These are phyloP conservation scores for Lecanicillium sp. DNA, from an alignment of 2,329 filamentous ascomycete genomes.

Conservation along the genomic window DNA sequence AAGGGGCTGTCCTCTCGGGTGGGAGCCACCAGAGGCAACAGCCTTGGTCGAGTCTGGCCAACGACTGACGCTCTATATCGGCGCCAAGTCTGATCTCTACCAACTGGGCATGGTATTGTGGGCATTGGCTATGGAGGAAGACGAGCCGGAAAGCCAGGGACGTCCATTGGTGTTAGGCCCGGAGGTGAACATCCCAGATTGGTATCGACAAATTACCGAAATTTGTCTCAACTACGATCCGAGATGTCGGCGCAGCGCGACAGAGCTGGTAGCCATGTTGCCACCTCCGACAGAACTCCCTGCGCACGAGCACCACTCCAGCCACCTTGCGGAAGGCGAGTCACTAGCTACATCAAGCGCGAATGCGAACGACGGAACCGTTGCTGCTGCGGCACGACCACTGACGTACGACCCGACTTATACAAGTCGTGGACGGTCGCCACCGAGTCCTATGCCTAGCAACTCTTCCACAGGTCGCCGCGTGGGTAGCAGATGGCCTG, in stretches of 20 bases:
- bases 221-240: constrained; percentile 72
- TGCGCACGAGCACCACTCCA: neutral
- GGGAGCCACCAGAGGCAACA: constrained; percentile 91
- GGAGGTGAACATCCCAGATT: constrained; percentile 61
- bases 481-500: constrained; percentile 2
- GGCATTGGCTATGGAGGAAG: constrained; percentile 78
- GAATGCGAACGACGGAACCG: constrained; percentile 2
- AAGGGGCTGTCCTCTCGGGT: constrained; percentile 91
- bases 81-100: constrained; percentile 93
- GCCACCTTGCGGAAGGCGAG: neutral
- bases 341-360: constrained; percentile 9
- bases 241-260: constrained; percentile 64
- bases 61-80: constrained; percentile 93
- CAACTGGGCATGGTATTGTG: constrained; percentile 97
- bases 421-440: constrained; percentile 9
- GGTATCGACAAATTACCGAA: constrained; percentile 69
- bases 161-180: constrained; percentile 58
- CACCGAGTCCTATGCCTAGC: constrained; percentile 10
- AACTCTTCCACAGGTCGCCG: constrained; percentile 3
- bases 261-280: constrained; percentile 62
- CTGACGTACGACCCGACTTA: constrained; percentile 8
- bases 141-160: constrained; percentile 77
- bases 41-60: constrained; percentile 81
- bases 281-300: constrained; percentile 31
- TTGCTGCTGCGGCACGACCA: neutral